phyloP scores from a whole-genome alignment of 345 rosid species.

The Lagerstroemia speciosa region DNA sequence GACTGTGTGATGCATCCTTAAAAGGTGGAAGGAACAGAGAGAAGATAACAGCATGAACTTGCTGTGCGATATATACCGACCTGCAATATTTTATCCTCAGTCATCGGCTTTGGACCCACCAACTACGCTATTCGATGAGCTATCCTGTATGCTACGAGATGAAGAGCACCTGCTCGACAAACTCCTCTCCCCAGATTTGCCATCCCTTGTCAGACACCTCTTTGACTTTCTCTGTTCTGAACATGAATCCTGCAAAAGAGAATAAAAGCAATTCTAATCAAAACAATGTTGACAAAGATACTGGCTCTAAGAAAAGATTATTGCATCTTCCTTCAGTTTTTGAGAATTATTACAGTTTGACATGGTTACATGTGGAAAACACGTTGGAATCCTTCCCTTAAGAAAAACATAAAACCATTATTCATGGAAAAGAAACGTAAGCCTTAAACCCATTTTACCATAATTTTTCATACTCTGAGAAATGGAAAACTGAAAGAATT shows the following conservation, averaged over 20 bases:
- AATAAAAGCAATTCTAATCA: background rate
- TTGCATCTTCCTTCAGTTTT: background rate
- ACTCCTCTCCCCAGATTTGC: slow-evolving; percentile 33
- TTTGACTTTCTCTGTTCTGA: slow-evolving; percentile 39
- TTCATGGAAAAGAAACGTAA: background rate
- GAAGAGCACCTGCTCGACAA: slow-evolving; percentile 68
- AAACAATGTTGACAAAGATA: background rate
- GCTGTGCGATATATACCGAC: slow-evolving; percentile 8
- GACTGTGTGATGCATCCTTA: background rate
- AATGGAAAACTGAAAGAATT: background rate
- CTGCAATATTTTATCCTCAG: background rate
- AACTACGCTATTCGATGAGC: slow-evolving; percentile 63
- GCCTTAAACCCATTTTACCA: background rate
- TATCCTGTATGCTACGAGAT: slow-evolving; percentile 54
- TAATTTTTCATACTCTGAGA: background rate
- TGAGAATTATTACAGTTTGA: background rate
- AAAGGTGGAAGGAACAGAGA: background rate
- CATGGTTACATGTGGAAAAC: background rate
- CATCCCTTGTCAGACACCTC: slow-evolving; percentile 36
- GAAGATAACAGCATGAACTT: background rate
- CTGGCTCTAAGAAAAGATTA: background rate
- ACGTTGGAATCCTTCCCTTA: no score
- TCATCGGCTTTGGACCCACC: slow-evolving; percentile 37
- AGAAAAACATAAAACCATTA: background rate
- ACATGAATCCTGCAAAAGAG: slow-evolving; percentile 37